A percentile compares a stretch with the other conserved stretches of the same genome.
Evolutionary conservation across 768 basidiomycete species (phyloP).

Genomic region (Phlegmacium glaucopus): DNA sequence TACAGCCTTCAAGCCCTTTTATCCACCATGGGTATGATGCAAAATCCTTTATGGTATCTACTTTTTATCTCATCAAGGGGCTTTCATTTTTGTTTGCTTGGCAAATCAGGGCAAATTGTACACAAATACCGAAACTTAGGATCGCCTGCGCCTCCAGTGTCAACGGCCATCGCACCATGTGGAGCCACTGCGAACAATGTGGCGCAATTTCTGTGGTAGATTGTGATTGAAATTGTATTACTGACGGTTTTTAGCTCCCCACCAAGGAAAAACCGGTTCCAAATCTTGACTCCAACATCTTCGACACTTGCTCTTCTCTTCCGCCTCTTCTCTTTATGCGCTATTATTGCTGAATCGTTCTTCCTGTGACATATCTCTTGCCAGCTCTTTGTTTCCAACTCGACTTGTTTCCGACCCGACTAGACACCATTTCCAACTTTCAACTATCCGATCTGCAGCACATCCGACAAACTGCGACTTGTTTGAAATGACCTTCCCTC

Average conservation of each 20-base stretch:
- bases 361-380: constrained; percentile 12
- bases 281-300: not conserved
- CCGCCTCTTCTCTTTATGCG: constrained; percentile 12
- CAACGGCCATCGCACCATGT: constrained; percentile 77
- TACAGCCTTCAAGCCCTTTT: constrained; percentile 62
- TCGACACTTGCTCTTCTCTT: constrained; percentile 6
- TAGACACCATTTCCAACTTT: no score
- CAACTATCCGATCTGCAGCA: not conserved
- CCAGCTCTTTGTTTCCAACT: constrained; percentile 5
- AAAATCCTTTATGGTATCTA: constrained; percentile 6
- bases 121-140: constrained; percentile 80
- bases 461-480: not conserved
- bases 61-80: constrained; percentile 4
- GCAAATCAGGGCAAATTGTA: constrained; percentile 55
- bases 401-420: constrained; percentile 7
- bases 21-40: constrained; percentile 66
- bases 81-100: constrained; percentile 1
- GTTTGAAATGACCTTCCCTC: not conserved
- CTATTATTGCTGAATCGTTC: constrained; percentile 20
- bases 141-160: constrained; percentile 70
- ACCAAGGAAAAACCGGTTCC: constrained; percentile 7
- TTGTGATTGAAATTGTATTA: constrained; percentile 44
- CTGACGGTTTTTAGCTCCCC: constrained; percentile 15
- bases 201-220: constrained; percentile 89
- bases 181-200: constrained; percentile 86